These are phyloP conservation scores for Ophiocordyceps sinensis DNA, from an alignment of 2,329 filamentous ascomycete genomes.

Conservation along the genomic window DNA sequence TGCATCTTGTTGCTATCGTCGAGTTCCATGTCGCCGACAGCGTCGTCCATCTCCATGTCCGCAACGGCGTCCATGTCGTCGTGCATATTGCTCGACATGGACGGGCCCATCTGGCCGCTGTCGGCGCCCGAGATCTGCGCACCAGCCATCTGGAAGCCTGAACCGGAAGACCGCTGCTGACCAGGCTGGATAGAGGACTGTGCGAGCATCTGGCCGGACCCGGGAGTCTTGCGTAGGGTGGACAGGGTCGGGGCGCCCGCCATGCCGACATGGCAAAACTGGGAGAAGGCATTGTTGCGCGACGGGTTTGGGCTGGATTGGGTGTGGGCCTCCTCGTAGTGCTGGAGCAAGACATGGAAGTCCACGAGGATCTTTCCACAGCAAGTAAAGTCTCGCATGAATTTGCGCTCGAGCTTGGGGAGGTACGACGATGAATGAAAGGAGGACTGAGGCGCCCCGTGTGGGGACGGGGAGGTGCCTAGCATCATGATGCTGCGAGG, in stretches of 20 bases:
- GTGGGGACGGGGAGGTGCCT: constrained; percentile 74
- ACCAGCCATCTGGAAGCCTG: constrained; percentile 24
- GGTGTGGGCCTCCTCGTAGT: constrained; percentile 92
- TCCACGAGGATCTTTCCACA: constrained; percentile 82
- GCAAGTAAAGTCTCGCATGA: constrained; percentile 94
- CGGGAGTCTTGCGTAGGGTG: constrained; percentile 17
- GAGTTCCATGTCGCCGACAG: constrained; percentile 50
- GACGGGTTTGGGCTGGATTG: constrained; percentile 38
- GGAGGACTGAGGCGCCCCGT: constrained; percentile 54
- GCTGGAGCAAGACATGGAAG: constrained; percentile 85
- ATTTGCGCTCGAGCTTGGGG: constrained; percentile 90
- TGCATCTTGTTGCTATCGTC: constrained; percentile 52
- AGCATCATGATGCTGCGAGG: constrained; percentile 73
- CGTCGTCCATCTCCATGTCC: constrained; percentile 95
- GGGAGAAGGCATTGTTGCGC: constrained; percentile 25
- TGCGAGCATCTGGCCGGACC: constrained; percentile 13
- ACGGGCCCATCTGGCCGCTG: constrained; percentile 24
- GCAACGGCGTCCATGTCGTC: constrained; percentile 74
- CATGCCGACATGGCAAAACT: constrained; percentile 22
- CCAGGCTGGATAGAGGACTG: constrained; percentile 17
- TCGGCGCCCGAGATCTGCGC: constrained; percentile 12
- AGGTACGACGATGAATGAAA: constrained; percentile 95
- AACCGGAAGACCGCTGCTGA: constrained; percentile 16
- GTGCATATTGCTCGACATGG: constrained; percentile 23
- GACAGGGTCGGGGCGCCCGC: constrained; percentile 17